These are phyloP conservation scores for Cyclotella sp. DNA, from an alignment of 108 stramenopile species.

Conservation along the genomic window DNA sequence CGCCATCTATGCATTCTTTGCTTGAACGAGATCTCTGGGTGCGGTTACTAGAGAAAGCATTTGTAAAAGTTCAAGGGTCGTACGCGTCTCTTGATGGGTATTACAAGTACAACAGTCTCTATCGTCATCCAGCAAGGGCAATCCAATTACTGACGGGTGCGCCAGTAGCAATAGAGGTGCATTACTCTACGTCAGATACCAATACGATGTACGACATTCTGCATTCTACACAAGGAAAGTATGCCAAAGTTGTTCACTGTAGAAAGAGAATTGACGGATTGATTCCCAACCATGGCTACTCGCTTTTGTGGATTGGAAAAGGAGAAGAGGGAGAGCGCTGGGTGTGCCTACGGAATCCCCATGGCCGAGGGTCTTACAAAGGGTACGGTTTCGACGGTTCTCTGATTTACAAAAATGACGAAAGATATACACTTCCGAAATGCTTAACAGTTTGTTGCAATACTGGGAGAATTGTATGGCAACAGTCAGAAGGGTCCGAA, in stretches of 20 bases:
- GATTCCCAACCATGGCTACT: slow-evolving; percentile 25
- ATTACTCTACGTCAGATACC: neutral
- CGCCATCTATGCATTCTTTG: slow-evolving; percentile 27
- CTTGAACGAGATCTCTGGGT: slow-evolving; percentile 12
- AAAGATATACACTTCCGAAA: neutral
- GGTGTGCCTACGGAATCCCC: slow-evolving; percentile 28
- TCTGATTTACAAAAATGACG: neutral
- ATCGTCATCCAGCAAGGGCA: slow-evolving; percentile 28
- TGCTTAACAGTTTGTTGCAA: slow-evolving; percentile 8
- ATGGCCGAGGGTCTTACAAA: slow-evolving; percentile 20
- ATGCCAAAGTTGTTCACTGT: slow-evolving; percentile 26
- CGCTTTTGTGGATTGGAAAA: slow-evolving; percentile 19
- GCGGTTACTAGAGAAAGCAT: slow-evolving; percentile 26
- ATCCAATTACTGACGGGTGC: slow-evolving; percentile 26
- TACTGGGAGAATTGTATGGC: slow-evolving; percentile 5
- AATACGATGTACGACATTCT: slow-evolving; percentile 9
- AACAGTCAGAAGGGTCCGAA: neutral
- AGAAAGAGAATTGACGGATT: slow-evolving; percentile 12
- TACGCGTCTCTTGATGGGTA: slow-evolving; percentile 25
- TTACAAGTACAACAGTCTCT: slow-evolving; percentile 32
- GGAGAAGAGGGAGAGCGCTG: slow-evolving; percentile 1
- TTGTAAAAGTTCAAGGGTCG: slow-evolving; percentile 26
- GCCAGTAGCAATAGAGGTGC: slow-evolving; percentile 19
- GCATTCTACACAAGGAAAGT: neutral
- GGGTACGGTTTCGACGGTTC: slow-evolving; percentile 15